Conservation (phyloP, 176 grass and related monocot species). For the Echinochloa phyllopogon region DNA sequence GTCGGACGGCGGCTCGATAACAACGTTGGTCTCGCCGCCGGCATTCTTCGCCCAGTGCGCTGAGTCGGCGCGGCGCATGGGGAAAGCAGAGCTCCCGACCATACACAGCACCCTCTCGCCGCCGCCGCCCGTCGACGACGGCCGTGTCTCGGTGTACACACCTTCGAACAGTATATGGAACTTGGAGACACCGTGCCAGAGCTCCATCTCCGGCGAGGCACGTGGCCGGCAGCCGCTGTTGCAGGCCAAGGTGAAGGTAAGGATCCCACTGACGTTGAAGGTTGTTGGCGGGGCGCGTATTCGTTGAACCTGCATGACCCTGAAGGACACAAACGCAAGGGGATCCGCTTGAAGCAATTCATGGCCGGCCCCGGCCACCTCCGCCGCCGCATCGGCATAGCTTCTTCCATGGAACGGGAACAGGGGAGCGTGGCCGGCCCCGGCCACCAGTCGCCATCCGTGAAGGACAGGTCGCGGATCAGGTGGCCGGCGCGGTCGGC, state of each 20-base stretch:
- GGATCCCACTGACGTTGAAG: conserved; percentile 68
- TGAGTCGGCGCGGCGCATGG: conserved; percentile 32
- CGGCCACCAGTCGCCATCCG: conserved; percentile 19
- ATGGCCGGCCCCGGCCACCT: conserved; percentile 10
- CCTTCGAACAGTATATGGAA: conserved; percentile 67
- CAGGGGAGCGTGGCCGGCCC: conserved; percentile 7
- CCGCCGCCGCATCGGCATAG: neutral
- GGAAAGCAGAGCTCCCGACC: conserved; percentile 65
- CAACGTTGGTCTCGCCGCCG: conserved; percentile 7
- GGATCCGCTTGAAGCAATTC: neutral
- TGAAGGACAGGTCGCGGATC: conserved; percentile 5
- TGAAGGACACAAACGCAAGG: conserved; percentile 56
- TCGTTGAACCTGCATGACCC: conserved; percentile 47
- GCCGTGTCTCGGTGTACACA: conserved; percentile 57
- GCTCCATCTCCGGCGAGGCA: conserved; percentile 57
- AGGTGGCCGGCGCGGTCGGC: neutral
- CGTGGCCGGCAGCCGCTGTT: conserved; percentile 43
- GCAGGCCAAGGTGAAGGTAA: conserved; percentile 51
- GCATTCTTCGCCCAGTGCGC: conserved; percentile 53
- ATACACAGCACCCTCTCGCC: conserved; percentile 67
- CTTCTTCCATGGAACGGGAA: neutral
- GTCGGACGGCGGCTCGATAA: conserved; percentile 37
- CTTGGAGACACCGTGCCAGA: conserved; percentile 61
- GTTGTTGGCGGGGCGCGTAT: too few species aligned
- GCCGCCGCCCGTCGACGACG: neutral